phyloP scores from a whole-genome alignment of 345 rosid species.

The Salix suchowensis region DNA sequence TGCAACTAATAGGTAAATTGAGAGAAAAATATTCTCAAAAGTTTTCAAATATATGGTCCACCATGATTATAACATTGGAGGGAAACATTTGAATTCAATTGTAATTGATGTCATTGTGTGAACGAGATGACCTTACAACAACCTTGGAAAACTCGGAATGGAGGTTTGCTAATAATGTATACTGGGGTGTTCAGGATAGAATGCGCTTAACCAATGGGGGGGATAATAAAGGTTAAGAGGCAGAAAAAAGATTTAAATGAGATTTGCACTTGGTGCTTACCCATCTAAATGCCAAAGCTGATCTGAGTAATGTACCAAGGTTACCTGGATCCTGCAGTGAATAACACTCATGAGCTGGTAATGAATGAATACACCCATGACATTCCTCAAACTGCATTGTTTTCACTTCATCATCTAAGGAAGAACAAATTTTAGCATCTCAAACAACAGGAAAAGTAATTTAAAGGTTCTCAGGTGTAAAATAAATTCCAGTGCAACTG shows the following conservation, averaged over 20 bases:
- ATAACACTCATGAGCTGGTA: conserved; percentile 19
- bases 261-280: conserved; percentile 36
- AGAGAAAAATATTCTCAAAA: neutral
- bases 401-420: neutral
- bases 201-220: neutral
- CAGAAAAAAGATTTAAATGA: neutral
- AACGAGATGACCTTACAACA: neutral
- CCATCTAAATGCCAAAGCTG: conserved; percentile 89
- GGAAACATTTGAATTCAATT: neutral
- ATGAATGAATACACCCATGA: conserved; percentile 1
- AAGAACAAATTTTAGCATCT: neutral
- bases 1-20: neutral
- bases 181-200: neutral
- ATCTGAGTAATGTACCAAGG: conserved; percentile 82
- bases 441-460: neutral
- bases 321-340: conserved; percentile 87
- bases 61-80: neutral
- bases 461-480: neutral
- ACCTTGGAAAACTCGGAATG: neutral
- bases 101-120: neutral
- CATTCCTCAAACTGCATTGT: conserved; percentile 1
- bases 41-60: neutral
- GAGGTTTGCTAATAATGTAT: neutral
- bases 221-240: neutral
- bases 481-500: neutral